Base-by-base conservation (phyloP, 2,329 filamentous ascomycete genomes). In the Emmonsiellopsis sp. region DNA sequence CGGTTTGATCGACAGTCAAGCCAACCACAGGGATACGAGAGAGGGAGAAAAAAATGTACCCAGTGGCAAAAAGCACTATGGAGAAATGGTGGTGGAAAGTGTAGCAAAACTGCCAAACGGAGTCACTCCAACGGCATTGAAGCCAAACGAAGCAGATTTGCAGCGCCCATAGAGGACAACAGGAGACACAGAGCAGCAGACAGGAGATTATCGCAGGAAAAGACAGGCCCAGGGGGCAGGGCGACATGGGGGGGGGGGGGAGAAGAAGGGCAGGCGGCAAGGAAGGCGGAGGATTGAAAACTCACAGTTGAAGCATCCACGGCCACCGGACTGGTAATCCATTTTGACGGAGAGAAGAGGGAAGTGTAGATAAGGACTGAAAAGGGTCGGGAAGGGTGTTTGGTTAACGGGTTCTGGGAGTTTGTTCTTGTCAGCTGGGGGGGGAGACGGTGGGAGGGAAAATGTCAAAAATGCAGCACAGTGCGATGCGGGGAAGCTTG, bases 251-350 rank as follows among this genome's bases (percentile, higher is more conserved):
- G 15, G 37, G 11, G 37, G 11, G 20, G 20, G n/a, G 13, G 26
- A 52, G 30, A 5, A 37, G 38, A 45, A 57, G 51, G 32, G 13
- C 26, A 40, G 37, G 9, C 50, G 31, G 47, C 40, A 35, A 44
- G 45, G 47, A 46, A 53, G 50, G 50, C 51, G 47, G 40, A 50
- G 42, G n/a, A n/a, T n/a, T n/a, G n/a, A 57, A 54, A 60, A 77
- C 76, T 71, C 65, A 80, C 79, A 81, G 70, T 80, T 81, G 70
- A 79, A 81, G 71, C 79, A 81, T 62, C 76, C 77, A 67, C 78
- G 76, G 61, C 71, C 71, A 62, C 72, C 60, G 58, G 69, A 60
- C 61, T 72, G 72, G 61, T 70, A 75, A 61, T 79, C 76, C 77
- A 80, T 80, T 61, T 58, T 70, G 46, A 38, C 32, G 35, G n/a